Base-by-base conservation (phyloP, 2,329 filamentous ascomycete species). In the Nothomitra cinnamomea region DNA sequence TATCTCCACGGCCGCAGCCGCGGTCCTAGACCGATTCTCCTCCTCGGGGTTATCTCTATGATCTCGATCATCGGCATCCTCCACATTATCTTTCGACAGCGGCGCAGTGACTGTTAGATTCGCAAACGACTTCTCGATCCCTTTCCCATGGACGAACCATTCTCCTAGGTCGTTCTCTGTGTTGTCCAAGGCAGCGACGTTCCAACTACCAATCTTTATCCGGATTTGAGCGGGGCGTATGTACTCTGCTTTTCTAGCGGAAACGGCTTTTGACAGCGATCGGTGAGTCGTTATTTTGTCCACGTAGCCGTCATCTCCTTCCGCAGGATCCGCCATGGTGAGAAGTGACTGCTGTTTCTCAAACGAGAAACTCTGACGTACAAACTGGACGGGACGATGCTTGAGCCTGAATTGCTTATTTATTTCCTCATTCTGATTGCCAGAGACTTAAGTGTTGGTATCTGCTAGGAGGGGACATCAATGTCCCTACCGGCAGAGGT, bases 181-280 rank as follows among this genome's bases (percentile, higher is more conserved):
- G 22, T 85, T 87, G 12, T 85, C 80, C 58, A 85, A 82, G 1
- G 83, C 82, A 2, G 88, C 92, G 15, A 95, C 87, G 67, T 98
- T 98, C 92, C 92, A 98, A 0, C 86, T 84, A 42, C 90, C 92
- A 52, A 98, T 76, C 68, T 95, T 95, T 66, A 98, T 78, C 58
- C 82, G 82, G 60, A 95, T 79, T 51, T 77, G 77, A 64, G 82
- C 82, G 43, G 81, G 78, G 38, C 81, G 78, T 24, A 84, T 83
- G 65, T 89, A 98, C 65, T 96, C 89, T 50, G 77, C 70, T 61
- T 82, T 78, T 53, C 92, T 78, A 40, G 84, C 80, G 63, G 83
- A 78, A 40, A 96, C 66, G 1, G 74, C 76, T 53, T 77, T 73
- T 1, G 73, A 72, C 7, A 83, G 68, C 32, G 72, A 74, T 48